phyloP scores from a whole-genome alignment of 805 yeast genomes.

The Saccharomyces kudriavzevii region DNA sequence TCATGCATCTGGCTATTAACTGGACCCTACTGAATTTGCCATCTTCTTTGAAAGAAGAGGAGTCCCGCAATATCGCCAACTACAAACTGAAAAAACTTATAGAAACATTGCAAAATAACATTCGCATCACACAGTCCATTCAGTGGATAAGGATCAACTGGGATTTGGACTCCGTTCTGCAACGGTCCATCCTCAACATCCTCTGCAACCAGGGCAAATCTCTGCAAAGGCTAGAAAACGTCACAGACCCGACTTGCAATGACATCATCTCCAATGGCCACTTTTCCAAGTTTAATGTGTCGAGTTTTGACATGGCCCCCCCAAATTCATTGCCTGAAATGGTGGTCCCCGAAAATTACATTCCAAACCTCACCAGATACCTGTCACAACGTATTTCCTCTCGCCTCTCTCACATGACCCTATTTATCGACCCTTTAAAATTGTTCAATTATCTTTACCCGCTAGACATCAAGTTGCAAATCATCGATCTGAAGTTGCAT shows the following conservation, averaged over 20 bases:
- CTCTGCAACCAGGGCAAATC: constrained; percentile 27
- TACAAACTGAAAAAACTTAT: constrained; percentile 23
- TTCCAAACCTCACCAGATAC: constrained; percentile 26
- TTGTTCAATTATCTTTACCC: constrained; percentile 32
- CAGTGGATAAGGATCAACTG: constrained; percentile 37
- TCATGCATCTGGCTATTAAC: constrained; percentile 31
- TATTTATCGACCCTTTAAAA: constrained; percentile 34
- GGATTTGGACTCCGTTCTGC: constrained; percentile 33
- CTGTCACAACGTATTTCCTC: constrained; percentile 25
- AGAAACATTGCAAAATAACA: constrained; percentile 20
- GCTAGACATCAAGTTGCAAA: constrained; percentile 25
- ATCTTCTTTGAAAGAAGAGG: constrained; percentile 19
- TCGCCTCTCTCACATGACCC: constrained; percentile 28
- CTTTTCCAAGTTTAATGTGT: constrained; percentile 19
- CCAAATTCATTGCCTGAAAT: constrained; percentile 31
- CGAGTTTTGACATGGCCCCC: constrained; percentile 33
- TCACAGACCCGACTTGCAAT: constrained; percentile 34
- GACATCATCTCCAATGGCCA: constrained; percentile 28
- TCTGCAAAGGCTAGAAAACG: constrained; percentile 33
- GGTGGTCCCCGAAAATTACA: constrained; percentile 23
- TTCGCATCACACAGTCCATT: constrained; percentile 21
- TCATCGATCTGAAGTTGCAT: constrained; percentile 34
- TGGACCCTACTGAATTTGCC: constrained; percentile 33
- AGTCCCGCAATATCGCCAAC: constrained; percentile 28
- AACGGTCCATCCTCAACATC: constrained; percentile 24